Evolutionary conservation across 2,329 filamentous ascomycete species (phyloP).

Genomic region (Trichoderma pleuroti): DNA sequence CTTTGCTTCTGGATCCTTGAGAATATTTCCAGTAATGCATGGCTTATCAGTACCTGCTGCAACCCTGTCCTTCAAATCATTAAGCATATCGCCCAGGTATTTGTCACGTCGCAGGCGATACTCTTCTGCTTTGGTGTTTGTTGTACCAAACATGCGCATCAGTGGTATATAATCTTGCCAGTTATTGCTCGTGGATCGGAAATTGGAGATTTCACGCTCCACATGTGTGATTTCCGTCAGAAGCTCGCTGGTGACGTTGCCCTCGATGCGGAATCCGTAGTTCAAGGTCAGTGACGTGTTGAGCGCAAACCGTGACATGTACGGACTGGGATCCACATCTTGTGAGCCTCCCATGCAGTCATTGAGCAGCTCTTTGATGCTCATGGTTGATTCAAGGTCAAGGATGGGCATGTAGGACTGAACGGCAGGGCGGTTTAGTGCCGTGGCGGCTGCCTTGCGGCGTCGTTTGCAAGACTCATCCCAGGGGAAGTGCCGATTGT

Average conservation of each 20-base stretch:
- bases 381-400: slow-evolving; percentile 69
- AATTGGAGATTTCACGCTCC: slow-evolving; percentile 71
- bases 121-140: slow-evolving; percentile 59
- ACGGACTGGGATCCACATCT: slow-evolving; percentile 67
- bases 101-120: slow-evolving; percentile 66
- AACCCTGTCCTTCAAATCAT: slow-evolving; percentile 46
- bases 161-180: slow-evolving; percentile 83
- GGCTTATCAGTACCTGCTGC: slow-evolving; percentile 40
- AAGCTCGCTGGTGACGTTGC: slow-evolving; percentile 63
- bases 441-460: slow-evolving; percentile 74
- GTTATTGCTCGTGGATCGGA: slow-evolving; percentile 76
- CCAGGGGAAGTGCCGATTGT: slow-evolving; percentile 81
- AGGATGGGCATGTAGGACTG: slow-evolving; percentile 81
- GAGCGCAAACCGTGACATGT: slow-evolving; percentile 72
- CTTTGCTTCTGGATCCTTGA: slow-evolving; percentile 48
- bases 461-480: slow-evolving; percentile 75
- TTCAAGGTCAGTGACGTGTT: slow-evolving; percentile 76
- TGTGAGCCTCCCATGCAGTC: slow-evolving; percentile 59
- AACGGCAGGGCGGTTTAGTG: slow-evolving; percentile 70
- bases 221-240: slow-evolving; percentile 72
- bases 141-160: slow-evolving; percentile 60
- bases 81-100: slow-evolving; percentile 64
- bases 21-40: slow-evolving; percentile 48
- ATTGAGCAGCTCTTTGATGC: slow-evolving; percentile 66
- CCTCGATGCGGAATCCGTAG: slow-evolving; percentile 73